Conservation (phyloP, 2,329 filamentous ascomycete genomes). For the Elsinoe fawcettii region DNA sequence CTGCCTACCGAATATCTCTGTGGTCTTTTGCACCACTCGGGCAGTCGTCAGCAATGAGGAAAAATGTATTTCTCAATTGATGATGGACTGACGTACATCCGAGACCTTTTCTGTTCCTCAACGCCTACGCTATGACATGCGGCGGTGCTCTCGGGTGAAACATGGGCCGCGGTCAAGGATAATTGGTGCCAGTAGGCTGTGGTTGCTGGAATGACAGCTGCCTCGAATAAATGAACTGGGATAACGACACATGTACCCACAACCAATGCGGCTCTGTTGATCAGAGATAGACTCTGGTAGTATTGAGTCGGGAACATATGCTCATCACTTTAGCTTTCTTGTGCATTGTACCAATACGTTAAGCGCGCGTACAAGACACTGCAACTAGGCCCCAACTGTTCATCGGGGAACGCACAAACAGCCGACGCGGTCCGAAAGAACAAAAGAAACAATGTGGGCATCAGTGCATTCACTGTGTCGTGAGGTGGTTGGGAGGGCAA, state of each 20-base stretch:
- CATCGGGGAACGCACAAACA: conserved; percentile 2
- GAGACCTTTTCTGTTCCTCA: not conserved
- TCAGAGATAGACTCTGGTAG: not conserved
- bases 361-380: not conserved
- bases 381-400: not conserved
- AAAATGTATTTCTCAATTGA: not conserved
- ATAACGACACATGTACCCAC: not conserved
- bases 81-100: conserved; percentile 1
- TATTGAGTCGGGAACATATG: not conserved
- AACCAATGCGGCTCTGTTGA: not conserved
- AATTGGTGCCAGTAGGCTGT: not conserved
- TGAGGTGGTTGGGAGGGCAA: not conserved
- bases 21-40: not conserved
- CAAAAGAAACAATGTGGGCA: not conserved
- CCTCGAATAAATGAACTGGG: conserved; percentile 5
- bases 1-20: not conserved
- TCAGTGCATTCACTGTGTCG: not conserved
- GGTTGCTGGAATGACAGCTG: conserved; percentile 8
- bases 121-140: not conserved
- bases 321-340: conserved; percentile 7
- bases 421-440: not conserved
- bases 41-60: not conserved
- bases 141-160: not conserved
- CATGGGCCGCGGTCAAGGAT: not conserved
- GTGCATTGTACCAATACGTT: conserved; percentile 11